phyloP scores from a whole-genome alignment of 202 grass and related monocot species.

The Elaeis oleifera region DNA sequence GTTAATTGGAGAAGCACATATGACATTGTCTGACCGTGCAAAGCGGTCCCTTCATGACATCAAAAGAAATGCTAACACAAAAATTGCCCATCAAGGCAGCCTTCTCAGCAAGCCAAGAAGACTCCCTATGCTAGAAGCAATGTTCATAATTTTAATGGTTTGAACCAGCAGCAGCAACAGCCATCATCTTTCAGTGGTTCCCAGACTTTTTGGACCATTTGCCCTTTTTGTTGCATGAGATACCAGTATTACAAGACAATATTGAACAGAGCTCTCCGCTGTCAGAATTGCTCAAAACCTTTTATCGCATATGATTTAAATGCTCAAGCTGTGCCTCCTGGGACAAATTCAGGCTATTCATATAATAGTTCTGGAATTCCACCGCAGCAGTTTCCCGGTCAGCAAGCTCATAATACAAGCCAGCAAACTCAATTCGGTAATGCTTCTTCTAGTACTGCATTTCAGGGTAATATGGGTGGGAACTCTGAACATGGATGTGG shows the following conservation, averaged over 20 bases:
- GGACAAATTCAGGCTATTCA: constrained; percentile 22
- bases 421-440: neutral
- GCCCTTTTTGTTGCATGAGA: neutral
- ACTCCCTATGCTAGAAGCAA: too few species aligned
- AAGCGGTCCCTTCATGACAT: constrained; percentile 66
- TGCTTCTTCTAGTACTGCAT: constrained; percentile 30
- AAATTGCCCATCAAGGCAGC: constrained; percentile 14
- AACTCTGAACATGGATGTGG: constrained; percentile 1
- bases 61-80: constrained; percentile 44
- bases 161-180: neutral
- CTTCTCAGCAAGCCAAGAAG: too few species aligned
- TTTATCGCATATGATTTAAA: constrained; percentile 15
- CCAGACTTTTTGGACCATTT: constrained; percentile 16
- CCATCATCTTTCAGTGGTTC: constrained; percentile 7
- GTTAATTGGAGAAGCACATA: constrained; percentile 71
- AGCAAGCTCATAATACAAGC: neutral
- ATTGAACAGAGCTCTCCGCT: constrained; percentile 4
- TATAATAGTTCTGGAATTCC: constrained; percentile 33
- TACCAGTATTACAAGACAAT: constrained; percentile 1
- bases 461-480: neutral
- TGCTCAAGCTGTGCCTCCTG: constrained; percentile 19
- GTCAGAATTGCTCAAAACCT: constrained; percentile 2
- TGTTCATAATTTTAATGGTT: neutral
- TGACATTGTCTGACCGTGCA: constrained; percentile 50
- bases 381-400: constrained; percentile 22